Evolutionary conservation across 148 eudicot species (phyloP).

Genomic region (Spergularia bocconei): DNA sequence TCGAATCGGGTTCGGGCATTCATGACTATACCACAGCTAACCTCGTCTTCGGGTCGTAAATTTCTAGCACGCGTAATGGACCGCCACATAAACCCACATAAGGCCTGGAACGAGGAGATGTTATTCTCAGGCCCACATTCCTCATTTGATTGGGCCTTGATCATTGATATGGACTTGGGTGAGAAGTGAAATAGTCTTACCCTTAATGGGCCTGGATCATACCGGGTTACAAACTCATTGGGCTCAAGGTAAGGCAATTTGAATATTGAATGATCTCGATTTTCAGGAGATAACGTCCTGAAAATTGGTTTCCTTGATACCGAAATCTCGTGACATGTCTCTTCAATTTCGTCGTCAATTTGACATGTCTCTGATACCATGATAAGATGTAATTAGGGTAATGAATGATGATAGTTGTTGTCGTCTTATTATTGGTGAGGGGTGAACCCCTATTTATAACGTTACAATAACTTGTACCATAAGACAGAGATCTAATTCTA

Average conservation of each 20-base stretch:
- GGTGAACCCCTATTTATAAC: too few relatives aligned
- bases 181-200: conserved; percentile 22
- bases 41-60: conserved; percentile 26
- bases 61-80: conserved; percentile 18
- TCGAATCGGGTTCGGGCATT: conserved; percentile 54
- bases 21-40: conserved; percentile 32
- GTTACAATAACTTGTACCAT: too few relatives aligned
- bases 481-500: too few relatives aligned
- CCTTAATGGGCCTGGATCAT: conserved; percentile 8
- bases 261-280: neutral
- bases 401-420: too few relatives aligned
- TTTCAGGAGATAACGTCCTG: neutral
- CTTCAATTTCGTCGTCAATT: neutral
- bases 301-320: neutral
- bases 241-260: conserved; percentile 21
- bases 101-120: conserved; percentile 55
- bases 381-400: too few relatives aligned
- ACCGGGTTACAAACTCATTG: conserved; percentile 6
- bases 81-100: conserved; percentile 68
- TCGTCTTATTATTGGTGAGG: too few relatives aligned
- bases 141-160: conserved; percentile 28
- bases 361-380: too few relatives aligned
- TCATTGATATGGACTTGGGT: neutral
- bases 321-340: neutral
- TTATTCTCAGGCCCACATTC: neutral